phyloP scores from a whole-genome alignment of 257 asterid species.

The Jacaranda mimosifolia region DNA sequence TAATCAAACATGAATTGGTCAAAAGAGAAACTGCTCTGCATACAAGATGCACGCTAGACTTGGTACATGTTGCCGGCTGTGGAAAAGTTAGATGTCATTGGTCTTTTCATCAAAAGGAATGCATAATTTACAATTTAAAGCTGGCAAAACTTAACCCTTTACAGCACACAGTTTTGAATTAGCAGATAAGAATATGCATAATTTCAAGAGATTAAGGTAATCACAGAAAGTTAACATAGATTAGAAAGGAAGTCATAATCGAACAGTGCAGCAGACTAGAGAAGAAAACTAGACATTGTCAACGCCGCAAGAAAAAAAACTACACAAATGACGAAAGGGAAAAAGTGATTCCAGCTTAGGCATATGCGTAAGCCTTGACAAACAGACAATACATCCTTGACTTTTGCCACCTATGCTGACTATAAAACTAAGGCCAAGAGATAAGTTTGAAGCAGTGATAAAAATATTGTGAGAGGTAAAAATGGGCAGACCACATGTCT shows the following conservation, averaged over 20 bases:
- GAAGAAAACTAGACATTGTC: too few species aligned
- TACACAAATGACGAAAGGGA: constrained; percentile 1
- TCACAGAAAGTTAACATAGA: too few species aligned
- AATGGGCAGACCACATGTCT: constrained; percentile 63
- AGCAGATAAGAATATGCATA: too few species aligned
- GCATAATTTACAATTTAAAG: too few species aligned
- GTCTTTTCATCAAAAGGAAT: not conserved
- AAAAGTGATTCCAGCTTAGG: not conserved
- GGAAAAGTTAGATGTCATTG: not conserved
- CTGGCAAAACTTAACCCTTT: too few species aligned
- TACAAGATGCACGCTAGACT: not conserved
- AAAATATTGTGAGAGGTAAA: not conserved
- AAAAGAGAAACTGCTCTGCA: not conserved
- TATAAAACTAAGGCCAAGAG: constrained; percentile 20
- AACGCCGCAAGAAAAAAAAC: not conserved
- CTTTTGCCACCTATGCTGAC: not conserved
- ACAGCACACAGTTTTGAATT: too few species aligned
- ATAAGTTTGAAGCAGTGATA: not conserved
- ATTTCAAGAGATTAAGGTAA: too few species aligned
- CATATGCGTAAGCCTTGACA: not conserved
- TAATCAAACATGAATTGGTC: constrained; percentile 4
- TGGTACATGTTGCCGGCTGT: not conserved
- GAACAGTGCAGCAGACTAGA: too few species aligned
- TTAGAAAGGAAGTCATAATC: too few species aligned
- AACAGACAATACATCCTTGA: constrained; percentile 2